Evolutionary conservation across 805 yeast species (phyloP), one percentile per base, ranked within the genome.

Genomic region (Metschnikowia peoriensis): DNA sequence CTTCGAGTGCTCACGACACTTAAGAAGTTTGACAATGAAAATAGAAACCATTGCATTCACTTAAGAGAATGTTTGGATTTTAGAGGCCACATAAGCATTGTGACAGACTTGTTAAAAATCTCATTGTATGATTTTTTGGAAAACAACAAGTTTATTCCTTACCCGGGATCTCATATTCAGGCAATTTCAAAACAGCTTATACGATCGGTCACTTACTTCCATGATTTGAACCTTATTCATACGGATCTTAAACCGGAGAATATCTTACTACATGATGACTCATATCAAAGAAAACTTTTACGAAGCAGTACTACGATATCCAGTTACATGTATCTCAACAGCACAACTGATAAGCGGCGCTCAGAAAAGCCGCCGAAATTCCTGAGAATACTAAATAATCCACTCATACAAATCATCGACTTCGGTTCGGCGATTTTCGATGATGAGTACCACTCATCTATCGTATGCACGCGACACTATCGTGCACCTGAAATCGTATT

Each of bases 201-300:
- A 22, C 77, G 91, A 57, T 86, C 94, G 0, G 96, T 93, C 39
- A 88, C 94, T 1, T 93, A 88, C 63, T 73, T 94, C 56, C 99
- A 94, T 68, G 96, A 89, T 63, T 75, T 94, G 66, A 89, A 87
- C 49, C 78, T 94, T 46, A 89, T 94, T 41, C 99, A 94, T 70
- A 94, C 99, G 0, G 99, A 94, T 68, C 77, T 94, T 60, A 94
- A 94, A 71, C 99, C 99, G 1, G 99, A 94, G 68, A 94, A 94
- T 66, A 88, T 94, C 41, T 69, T 94, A 35, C 73, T 91, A 35
- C 80, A 81, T 52, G 81, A 83, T 61, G 82, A 77, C 61, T 67
- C 79, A 0, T 81, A 65, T 52, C 61, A 58, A 12, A 70, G 76
- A 45, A 76, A 76, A 59, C 69, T 66, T 41, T 62, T 71, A 48